These are phyloP conservation scores for Yamadazyma diddensiae DNA, from an alignment of 1,139 yeast genomes.

Conservation along the genomic window DNA sequence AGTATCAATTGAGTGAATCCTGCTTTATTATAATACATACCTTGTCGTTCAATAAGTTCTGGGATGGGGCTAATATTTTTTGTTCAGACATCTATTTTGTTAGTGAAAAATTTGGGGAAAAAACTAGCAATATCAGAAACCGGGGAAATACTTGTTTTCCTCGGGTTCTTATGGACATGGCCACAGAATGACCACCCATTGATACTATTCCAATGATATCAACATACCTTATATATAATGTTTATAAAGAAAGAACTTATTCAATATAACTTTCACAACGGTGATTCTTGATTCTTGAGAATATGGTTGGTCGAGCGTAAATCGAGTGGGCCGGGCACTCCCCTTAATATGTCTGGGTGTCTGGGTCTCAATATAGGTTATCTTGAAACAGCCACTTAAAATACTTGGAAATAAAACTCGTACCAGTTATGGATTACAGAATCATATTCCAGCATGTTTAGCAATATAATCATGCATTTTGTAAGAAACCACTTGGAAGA, in stretches of 20 bases:
- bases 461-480: too few species aligned
- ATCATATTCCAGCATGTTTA: too few species aligned
- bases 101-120: constrained; percentile 6
- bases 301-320: constrained; percentile 16
- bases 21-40: constrained; percentile 8
- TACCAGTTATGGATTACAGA: too few species aligned
- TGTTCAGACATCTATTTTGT: constrained; percentile 20
- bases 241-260: not conserved
- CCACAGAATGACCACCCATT: not conserved
- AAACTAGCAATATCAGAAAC: not conserved
- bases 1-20: constrained; percentile 2
- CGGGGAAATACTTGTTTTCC: too few species aligned
- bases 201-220: too few species aligned
- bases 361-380: too few species aligned
- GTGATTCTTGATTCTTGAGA: constrained; percentile 8
- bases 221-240: not conserved
- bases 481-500: not conserved
- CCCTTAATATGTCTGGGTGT: too few species aligned
- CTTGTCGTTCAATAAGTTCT: constrained; percentile 74
- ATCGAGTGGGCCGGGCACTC: constrained; percentile 1
- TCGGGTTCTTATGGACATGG: too few species aligned
- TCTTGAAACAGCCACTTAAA: too few species aligned
- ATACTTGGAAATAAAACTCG: too few species aligned
- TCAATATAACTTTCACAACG: not conserved
- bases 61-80: constrained; percentile 52